Base-by-base conservation (phyloP, 495 filamentous ascomycete genomes). In the Astrothelium macrocarpum region DNA sequence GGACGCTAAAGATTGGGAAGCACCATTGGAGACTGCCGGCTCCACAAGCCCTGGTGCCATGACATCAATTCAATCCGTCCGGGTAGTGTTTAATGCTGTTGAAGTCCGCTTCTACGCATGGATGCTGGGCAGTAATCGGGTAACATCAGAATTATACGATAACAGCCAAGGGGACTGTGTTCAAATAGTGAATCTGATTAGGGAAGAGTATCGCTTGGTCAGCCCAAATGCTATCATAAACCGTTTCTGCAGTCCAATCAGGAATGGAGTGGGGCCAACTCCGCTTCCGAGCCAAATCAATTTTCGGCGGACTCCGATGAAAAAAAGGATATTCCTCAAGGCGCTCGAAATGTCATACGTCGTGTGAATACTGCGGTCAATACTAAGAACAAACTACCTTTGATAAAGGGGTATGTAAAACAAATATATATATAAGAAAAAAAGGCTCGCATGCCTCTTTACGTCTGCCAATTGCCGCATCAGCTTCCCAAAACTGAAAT, bases 31-130 rank as follows among this genome's bases (percentile, higher is more conserved):
- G 53, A 81, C 79, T 32, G 78, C 82, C 16, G 83, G 82, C 43
- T 74, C 72, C 25, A 82, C 70, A 31, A 85, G 74, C 31, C 85
- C 84, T 58, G 86, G 84, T 64, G 86, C 81, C 86, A 89, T 89
- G n/a, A n/a, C n/a, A n/a, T n/a, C n/a, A n/a, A n/a, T n/a, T n/a
- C n/a, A n/a, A n/a, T n/a, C n/a, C n/a, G n/a, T n/a, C n/a, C n/a
- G n/a, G n/a, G n/a, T n/a, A n/a, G n/a, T n/a, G n/a, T n/a, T n/a
- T n/a, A n/a, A n/a, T n/a, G n/a, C n/a, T n/a, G n/a, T n/a, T n/a
- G n/a, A n/a, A n/a, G n/a, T n/a, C n/a, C n/a, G n/a, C n/a, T n/a
- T n/a, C n/a, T n/a, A n/a, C n/a, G n/a, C n/a, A n/a, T n/a, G n/a
- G n/a, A n/a, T n/a, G n/a, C n/a, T n/a, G n/a, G n/a, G n/a, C n/a